phyloP scores from a whole-genome alignment of 805 yeast genomes.

The Candida arabinofermentans region DNA sequence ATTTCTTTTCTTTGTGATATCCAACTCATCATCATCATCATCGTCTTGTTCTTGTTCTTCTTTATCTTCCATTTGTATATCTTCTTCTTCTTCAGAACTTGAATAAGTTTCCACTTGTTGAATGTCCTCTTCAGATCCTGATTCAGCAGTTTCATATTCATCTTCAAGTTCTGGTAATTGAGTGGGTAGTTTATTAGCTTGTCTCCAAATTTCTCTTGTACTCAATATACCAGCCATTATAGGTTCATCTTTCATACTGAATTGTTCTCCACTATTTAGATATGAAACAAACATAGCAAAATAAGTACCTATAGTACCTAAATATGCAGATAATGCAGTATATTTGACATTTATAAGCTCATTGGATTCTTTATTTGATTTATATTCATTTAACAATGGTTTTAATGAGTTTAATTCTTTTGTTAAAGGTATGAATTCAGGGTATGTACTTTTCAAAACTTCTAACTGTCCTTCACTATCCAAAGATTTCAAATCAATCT shows the following conservation, averaged over 20 bases:
- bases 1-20: constrained; percentile 48
- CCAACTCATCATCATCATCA: constrained; percentile 43
- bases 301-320: constrained; percentile 75
- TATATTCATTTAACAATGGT: constrained; percentile 38
- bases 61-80: constrained; percentile 15
- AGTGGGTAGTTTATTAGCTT: constrained; percentile 55
- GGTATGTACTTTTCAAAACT: constrained; percentile 59
- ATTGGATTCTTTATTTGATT: constrained; percentile 23
- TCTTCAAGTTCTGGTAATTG: constrained; percentile 20
- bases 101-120: constrained; percentile 18
- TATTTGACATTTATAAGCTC: constrained; percentile 47
- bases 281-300: constrained; percentile 68
- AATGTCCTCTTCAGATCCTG: constrained; percentile 20
- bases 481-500: constrained; percentile 45
- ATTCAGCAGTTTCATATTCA: constrained; percentile 17
- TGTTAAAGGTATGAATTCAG: constrained; percentile 78
- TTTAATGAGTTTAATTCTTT: constrained; percentile 51
- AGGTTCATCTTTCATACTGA: constrained; percentile 76
- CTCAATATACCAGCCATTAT: constrained; percentile 84
- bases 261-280: constrained; percentile 44
- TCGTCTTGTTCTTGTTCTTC: constrained; percentile 22
- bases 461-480: constrained; percentile 50
- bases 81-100: constrained; percentile 21
- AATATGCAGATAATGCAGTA: constrained; percentile 71
- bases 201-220: constrained; percentile 86